Conservation (phyloP, 352 stramenopile species). For the Albugo laibachii region DNA sequence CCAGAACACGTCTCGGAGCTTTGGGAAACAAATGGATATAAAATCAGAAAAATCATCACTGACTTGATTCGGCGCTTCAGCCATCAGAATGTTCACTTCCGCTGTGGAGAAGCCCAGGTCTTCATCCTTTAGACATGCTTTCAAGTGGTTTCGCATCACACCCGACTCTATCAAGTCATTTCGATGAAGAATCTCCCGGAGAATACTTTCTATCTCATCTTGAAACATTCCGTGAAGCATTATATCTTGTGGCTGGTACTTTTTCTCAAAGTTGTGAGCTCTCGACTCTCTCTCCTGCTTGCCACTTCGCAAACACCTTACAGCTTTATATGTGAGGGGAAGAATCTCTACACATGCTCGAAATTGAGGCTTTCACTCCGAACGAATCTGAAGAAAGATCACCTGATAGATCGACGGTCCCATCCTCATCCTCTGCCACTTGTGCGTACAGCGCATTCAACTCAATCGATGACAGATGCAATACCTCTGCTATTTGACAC, state of each 20-base stretch:
- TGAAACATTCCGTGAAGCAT: slow-evolving; percentile 67
- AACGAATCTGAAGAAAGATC: too few relatives aligned
- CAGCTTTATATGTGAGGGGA: too few relatives aligned
- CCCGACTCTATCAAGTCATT: slow-evolving; percentile 31
- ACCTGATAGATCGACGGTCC: too few relatives aligned
- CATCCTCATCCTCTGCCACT: too few relatives aligned
- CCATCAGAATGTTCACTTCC: slow-evolving; percentile 66
- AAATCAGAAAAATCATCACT: slow-evolving; percentile 15
- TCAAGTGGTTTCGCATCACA: slow-evolving; percentile 32
- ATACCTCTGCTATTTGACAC: too few relatives aligned
- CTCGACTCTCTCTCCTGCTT: too few relatives aligned
- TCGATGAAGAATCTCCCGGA: slow-evolving; percentile 59
- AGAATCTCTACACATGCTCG: too few relatives aligned
- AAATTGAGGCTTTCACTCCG: too few relatives aligned
- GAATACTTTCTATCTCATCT: slow-evolving; percentile 58
- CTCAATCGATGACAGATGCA: too few relatives aligned
- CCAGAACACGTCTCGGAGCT: slow-evolving; percentile 30
- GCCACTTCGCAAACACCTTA: too few relatives aligned
- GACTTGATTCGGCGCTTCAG: slow-evolving; percentile 18
- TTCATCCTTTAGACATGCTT: slow-evolving; percentile 38
- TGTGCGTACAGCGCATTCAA: too few relatives aligned
- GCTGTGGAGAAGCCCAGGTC: slow-evolving; percentile 42
- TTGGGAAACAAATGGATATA: slow-evolving; percentile 31
- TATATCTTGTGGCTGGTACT: not conserved
- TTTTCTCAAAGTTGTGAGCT: too few relatives aligned